Conservation (phyloP, 2,329 filamentous ascomycete species). For the Botryotinia convoluta region DNA sequence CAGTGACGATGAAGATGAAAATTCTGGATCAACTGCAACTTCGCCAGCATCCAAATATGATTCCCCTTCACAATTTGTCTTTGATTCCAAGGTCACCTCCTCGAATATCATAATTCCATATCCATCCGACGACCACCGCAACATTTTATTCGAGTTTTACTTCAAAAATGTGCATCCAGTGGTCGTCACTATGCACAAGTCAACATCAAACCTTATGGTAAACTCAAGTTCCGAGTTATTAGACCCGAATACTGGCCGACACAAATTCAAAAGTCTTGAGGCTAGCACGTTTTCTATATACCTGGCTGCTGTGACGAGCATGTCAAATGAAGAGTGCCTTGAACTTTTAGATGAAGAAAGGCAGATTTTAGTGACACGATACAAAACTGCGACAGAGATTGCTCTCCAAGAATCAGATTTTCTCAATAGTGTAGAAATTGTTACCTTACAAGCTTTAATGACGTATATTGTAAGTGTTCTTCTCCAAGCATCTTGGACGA, state of each 20-base stretch:
- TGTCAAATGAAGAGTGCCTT: slow-evolving; percentile 46
- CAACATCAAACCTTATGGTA: not conserved
- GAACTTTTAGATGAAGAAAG: slow-evolving; percentile 52
- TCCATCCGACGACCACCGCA: slow-evolving; percentile 8
- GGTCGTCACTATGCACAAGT: not conserved
- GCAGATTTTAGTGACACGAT: slow-evolving; percentile 24
- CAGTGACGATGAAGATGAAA: slow-evolving; percentile 19
- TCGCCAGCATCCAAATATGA: slow-evolving; percentile 14
- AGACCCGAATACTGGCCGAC: slow-evolving; percentile 10
- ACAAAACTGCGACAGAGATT: slow-evolving; percentile 21
- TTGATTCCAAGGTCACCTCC: slow-evolving; percentile 6
- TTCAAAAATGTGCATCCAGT: slow-evolving; percentile 19
- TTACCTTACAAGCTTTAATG: slow-evolving; percentile 60
- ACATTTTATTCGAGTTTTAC: slow-evolving; percentile 1
- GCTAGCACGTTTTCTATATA: not conserved
- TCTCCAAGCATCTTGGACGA: not conserved
- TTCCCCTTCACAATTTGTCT: slow-evolving; percentile 14
- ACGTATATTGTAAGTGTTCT: slow-evolving; percentile 56
- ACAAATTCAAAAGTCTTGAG: slow-evolving; percentile 19
- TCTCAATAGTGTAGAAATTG: slow-evolving; percentile 58
- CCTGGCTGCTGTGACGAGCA: slow-evolving; percentile 37
- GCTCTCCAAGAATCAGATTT: slow-evolving; percentile 53
- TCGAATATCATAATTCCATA: not conserved
- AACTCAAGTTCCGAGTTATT: not conserved
- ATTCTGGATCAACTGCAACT: not conserved